Conservation (phyloP, 208 protist species). For the Trypanosoma lewisi region DNA sequence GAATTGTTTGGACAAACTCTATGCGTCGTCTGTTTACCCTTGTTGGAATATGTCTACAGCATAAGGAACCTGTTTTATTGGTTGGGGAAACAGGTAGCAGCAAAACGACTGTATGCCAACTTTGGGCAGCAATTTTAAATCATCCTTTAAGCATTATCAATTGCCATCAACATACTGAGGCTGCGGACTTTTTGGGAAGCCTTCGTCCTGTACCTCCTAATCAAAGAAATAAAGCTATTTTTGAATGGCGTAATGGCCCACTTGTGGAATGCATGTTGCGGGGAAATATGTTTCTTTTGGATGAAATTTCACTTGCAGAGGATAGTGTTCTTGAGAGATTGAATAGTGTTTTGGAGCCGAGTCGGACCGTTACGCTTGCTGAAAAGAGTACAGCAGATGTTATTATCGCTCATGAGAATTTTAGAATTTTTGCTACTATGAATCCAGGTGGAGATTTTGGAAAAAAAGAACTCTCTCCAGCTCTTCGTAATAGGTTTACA, state of each 20-base stretch:
- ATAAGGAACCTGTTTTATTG: constrained; percentile 96
- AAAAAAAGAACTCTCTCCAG: constrained; percentile 99
- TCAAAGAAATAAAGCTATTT: constrained; percentile 87
- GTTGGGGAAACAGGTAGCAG: constrained; percentile 99
- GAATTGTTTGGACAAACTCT: constrained; percentile 96
- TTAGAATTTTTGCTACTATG: constrained; percentile 99
- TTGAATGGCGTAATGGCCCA: constrained; percentile 99
- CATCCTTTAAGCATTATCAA: constrained; percentile 96
- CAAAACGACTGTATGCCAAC: constrained; percentile 98
- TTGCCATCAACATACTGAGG: constrained; percentile 99
- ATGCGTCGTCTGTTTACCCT: constrained; percentile 97
- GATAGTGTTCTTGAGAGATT: constrained; percentile 99
- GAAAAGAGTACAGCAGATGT: constrained; percentile 95
- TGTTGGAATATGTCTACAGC: constrained; percentile 92
- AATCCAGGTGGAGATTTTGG: constrained; percentile 99
- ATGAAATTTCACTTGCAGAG: constrained; percentile 99
- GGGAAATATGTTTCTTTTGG: constrained; percentile 98
- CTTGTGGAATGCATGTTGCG: constrained; percentile 98
- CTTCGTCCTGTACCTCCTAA: constrained; percentile 84
- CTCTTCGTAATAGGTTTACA: constrained; percentile 99
- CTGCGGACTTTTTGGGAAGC: constrained; percentile 97
- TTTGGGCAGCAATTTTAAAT: constrained; percentile 88
- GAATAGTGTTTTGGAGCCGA: constrained; percentile 99
- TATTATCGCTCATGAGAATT: constrained; percentile 86
- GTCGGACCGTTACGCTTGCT: constrained; percentile 94